A percentile compares a stretch with the other conserved stretches of the same genome.
phyloP scores from a whole-genome alignment of 2,329 filamentous ascomycete genomes.

The Arthrobotrys conoides region DNA sequence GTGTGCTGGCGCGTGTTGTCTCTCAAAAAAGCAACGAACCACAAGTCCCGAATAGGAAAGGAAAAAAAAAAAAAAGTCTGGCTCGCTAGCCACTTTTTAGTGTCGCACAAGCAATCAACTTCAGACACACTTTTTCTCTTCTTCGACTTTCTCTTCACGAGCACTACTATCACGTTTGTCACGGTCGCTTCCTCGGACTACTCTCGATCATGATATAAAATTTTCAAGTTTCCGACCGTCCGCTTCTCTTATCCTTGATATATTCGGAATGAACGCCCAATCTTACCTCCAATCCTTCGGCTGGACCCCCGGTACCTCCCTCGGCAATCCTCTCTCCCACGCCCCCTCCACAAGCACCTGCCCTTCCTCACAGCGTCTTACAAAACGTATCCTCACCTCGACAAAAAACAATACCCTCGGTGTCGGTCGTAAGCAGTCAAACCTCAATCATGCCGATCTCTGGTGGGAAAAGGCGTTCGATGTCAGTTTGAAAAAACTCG shows the following conservation, averaged over 20 bases:
- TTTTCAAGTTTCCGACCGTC: background rate
- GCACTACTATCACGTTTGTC: background rate
- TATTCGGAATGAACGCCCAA: constrained; percentile 47
- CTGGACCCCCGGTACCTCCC: constrained; percentile 56
- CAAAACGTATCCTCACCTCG: constrained; percentile 55
- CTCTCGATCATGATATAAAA: background rate
- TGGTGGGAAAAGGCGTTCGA: constrained; percentile 61
- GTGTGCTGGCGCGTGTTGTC: constrained; percentile 49
- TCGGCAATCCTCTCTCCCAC: constrained; percentile 58
- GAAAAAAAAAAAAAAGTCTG: constrained; percentile 6
- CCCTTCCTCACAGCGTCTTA: constrained; percentile 35
- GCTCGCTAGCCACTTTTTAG: background rate
- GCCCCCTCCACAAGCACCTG: constrained; percentile 24
- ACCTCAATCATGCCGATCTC: constrained; percentile 59
- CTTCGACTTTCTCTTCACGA: background rate
- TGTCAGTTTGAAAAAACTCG: constrained; percentile 55
- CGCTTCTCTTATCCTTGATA: background rate
- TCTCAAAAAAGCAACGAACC: background rate
- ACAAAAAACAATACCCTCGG: constrained; percentile 59
- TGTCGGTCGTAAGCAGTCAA: constrained; percentile 56
- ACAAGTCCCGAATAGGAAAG: background rate
- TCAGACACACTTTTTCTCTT: background rate
- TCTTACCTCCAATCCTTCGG: constrained; percentile 59
- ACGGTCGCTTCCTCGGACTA: constrained; percentile 15
- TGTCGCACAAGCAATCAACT: constrained; percentile 25